Evolutionary conservation across 176 grass and related monocot genomes (phyloP).

Genomic region (Microstegium vimineum): DNA sequence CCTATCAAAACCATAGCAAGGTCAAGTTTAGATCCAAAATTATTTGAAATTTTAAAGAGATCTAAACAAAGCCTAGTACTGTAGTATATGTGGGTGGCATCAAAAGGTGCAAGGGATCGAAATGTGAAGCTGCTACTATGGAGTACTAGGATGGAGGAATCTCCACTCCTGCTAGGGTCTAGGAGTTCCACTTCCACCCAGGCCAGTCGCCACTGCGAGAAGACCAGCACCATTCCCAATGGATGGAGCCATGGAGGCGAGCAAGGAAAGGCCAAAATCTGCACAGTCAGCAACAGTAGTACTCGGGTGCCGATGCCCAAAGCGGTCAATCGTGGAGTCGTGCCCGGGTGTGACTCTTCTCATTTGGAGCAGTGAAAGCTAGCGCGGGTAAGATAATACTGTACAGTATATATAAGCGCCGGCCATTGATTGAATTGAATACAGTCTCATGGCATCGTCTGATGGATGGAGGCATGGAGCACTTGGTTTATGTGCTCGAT

Average conservation of each 20-base stretch:
- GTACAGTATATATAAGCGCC: no score
- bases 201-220: slow-evolving; percentile 16
- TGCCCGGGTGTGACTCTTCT: no score
- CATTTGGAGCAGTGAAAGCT: slow-evolving; percentile 32
- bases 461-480: slow-evolving; percentile 21
- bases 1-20: no score
- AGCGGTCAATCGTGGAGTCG: no score
- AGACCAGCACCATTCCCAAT: slow-evolving; percentile 54
- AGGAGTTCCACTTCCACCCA: neutral
- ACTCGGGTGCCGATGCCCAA: neutral
- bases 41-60: no score
- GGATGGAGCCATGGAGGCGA: neutral
- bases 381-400: neutral
- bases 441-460: slow-evolving; percentile 23
- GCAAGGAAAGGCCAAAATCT: slow-evolving; percentile 15
- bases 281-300: slow-evolving; percentile 48
- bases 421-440: neutral
- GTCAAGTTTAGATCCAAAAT: no score
- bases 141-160: neutral
- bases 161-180: neutral
- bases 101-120: slow-evolving; percentile 54
- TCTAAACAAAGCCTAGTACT: no score
- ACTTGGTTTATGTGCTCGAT: slow-evolving; percentile 53
- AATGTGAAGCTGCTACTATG: slow-evolving; percentile 21
- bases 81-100: slow-evolving; percentile 39